Evolutionary conservation across 2,329 filamentous ascomycete genomes (phyloP).

Genomic region (Fusarium nygamai): DNA sequence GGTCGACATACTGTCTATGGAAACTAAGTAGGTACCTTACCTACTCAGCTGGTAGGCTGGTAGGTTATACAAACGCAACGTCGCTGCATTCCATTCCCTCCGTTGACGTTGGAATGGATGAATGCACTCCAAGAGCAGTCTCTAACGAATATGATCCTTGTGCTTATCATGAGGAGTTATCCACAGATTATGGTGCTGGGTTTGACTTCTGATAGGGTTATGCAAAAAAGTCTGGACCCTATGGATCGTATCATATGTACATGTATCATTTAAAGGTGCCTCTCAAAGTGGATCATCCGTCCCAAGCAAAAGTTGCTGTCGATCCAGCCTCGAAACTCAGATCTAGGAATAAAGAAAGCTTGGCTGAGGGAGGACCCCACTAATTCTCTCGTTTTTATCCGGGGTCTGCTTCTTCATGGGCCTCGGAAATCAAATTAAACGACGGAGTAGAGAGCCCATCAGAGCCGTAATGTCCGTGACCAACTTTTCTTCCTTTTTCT

Average conservation of each 20-base stretch:
- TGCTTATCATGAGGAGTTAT: not conserved
- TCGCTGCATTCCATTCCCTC: constrained; percentile 5
- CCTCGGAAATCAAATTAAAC: constrained; percentile 36
- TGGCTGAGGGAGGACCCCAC: constrained; percentile 15
- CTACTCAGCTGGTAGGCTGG: not conserved
- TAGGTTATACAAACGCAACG: not conserved
- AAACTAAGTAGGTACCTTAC: not conserved
- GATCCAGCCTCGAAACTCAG: constrained; percentile 34
- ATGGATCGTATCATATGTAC: constrained; percentile 6
- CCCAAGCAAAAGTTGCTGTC: constrained; percentile 7
- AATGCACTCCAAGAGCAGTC: not conserved
- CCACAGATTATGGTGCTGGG: not conserved
- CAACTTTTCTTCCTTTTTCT: not conserved
- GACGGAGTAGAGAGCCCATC: constrained; percentile 21
- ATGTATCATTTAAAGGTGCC: constrained; percentile 10
- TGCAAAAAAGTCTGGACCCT: constrained; percentile 15
- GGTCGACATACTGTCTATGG: not conserved
- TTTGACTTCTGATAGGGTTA: constrained; percentile 3
- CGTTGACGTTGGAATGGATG: constrained; percentile 5
- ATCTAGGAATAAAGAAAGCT: constrained; percentile 31
- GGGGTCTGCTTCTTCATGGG: not conserved
- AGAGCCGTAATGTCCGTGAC: constrained; percentile 16
- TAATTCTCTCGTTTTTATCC: constrained; percentile 9
- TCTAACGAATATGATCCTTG: not conserved
- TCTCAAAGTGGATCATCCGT: constrained; percentile 1